Percentiles rank a stretch among this genome's conserved stretches.
Conservation (phyloP, 192 early-diverging fungal species). For the Umbelopsis sp. region DNA sequence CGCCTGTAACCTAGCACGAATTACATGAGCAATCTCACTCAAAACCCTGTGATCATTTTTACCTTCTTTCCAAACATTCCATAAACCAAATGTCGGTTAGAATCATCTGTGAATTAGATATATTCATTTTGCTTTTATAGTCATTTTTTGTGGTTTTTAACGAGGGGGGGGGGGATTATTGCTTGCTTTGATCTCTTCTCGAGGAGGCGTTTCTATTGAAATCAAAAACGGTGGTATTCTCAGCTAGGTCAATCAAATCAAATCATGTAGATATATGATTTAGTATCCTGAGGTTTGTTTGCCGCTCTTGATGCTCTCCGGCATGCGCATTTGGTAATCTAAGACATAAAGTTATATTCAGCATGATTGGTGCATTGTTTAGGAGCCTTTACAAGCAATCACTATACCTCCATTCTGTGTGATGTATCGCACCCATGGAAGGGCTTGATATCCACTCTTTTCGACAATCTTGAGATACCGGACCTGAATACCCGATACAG, state of each 20-base stretch:
- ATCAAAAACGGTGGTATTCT: conserved; percentile 16
- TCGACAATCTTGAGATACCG: conserved; percentile 91
- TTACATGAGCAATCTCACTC: not conserved
- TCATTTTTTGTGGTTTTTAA: not conserved
- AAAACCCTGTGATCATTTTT: no score
- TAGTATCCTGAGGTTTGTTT: conserved; percentile 41
- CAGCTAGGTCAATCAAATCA: no score
- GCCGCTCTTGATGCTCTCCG: conserved; percentile 76
- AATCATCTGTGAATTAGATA: not conserved
- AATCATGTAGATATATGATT: not conserved
- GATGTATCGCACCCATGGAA: conserved; percentile 90
- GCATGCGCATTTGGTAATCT: conserved; percentile 95
- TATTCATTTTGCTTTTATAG: not conserved
- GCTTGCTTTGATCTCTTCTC: not conserved
- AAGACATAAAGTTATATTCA: conserved; percentile 8
- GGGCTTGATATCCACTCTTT: conserved; percentile 84
- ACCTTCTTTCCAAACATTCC: not conserved
- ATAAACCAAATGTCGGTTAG: not conserved
- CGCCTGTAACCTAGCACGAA: no score
- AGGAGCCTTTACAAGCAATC: not conserved
- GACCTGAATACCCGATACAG: conserved; percentile 88
- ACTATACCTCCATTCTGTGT: conserved; percentile 76
- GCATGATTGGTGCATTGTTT: not conserved
- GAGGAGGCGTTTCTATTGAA: conserved; percentile 2
- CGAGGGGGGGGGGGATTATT: no score